A percentile compares a stretch with the other conserved stretches of the same genome.
Evolutionary conservation across 2,329 filamentous ascomycete species (phyloP).

Genomic region (Dactylellina cionopaga): DNA sequence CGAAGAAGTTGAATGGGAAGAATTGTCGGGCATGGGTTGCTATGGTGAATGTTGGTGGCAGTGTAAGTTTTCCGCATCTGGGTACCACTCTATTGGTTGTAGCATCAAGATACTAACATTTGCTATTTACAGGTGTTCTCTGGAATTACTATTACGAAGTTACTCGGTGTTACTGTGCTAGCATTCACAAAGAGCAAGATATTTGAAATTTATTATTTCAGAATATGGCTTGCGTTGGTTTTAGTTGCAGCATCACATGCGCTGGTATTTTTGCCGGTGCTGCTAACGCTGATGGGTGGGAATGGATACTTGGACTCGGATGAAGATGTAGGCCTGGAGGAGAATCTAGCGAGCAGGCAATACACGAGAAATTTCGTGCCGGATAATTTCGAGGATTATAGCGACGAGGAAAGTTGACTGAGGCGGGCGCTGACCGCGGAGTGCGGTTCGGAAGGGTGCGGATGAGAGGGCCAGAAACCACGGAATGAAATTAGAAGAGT

Average conservation of each 20-base stretch:
- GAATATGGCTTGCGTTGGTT: constrained; percentile 92
- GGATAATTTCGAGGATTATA: constrained; percentile 38
- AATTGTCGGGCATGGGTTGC: constrained; percentile 92
- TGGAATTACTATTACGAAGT: constrained; percentile 94
- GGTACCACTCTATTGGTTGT: not conserved
- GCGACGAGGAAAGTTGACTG: constrained; percentile 50
- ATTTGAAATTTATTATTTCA: constrained; percentile 99
- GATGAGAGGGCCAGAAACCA: constrained; percentile 3
- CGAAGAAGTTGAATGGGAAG: constrained; percentile 79
- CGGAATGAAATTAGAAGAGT: no score
- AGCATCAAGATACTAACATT: not conserved
- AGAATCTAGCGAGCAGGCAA: constrained; percentile 78
- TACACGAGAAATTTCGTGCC: constrained; percentile 19
- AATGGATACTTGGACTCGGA: constrained; percentile 88
- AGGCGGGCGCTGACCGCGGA: constrained; percentile 39
- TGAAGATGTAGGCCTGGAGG: constrained; percentile 85
- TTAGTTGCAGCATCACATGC: constrained; percentile 89
- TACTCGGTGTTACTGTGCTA: constrained; percentile 88
- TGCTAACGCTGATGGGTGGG: constrained; percentile 84
- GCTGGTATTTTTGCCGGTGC: constrained; percentile 88
- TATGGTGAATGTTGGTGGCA: constrained; percentile 91
- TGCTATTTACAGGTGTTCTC: constrained; percentile 71
- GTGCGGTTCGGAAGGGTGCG: constrained; percentile 29
- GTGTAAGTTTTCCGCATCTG: constrained; percentile 62
- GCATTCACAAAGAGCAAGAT: constrained; percentile 98